Base-by-base conservation (phyloP, 495 filamentous ascomycete genomes). In the Achaetomiella virescens region DNA sequence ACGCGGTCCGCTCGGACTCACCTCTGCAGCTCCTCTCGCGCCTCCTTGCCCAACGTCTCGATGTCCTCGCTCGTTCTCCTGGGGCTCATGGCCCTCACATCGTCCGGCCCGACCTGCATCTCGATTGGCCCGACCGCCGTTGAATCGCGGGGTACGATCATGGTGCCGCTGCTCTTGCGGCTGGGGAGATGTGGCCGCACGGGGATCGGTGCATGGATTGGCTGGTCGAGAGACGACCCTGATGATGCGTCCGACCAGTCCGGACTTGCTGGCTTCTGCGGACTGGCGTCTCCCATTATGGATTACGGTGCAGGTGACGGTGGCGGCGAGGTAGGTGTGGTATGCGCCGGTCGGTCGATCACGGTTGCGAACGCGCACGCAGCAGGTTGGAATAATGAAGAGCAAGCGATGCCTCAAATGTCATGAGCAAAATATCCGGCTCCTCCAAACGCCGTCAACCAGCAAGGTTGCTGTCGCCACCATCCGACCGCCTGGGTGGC, bases 81-180 rank as follows among this genome's bases (percentile, higher is more conserved):
- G 1, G 93, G 93, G 70, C 90, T 96, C 93, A 98, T 98, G 40
- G 90, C 85, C 54, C 92, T 77, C 37, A 92, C 91, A 67, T 97
- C 93, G 68, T 90, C 85, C 2, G 87, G 87, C 18, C 89, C 90
- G 57, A 86, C 81, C 37, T 86, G 77, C 21, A 71, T 65, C 42
- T 82, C 80, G 56, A 85, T 70, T 10, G 85, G 77, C 62, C 88
- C 84, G 48, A 88, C 82, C 51, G 82, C 79, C 11, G 78, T 76
- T 42, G 84, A 83, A 61, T 91, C 85, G 51, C 87, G 80, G 17
- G 88, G 85, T 17, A 92, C 83, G 55, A 95, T 85, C 59, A 91
- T 87, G 29, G 89, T 89, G 57, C 86, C 87, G 63, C 85, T 89
- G 48, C 84, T 84, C 71, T 88, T 88, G 36, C 88, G 80, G 62